Percentiles rank a stretch among this genome's conserved stretches.
Evolutionary conservation across 345 rosid genomes (phyloP).

Genomic region (Eucalyptus regnans): DNA sequence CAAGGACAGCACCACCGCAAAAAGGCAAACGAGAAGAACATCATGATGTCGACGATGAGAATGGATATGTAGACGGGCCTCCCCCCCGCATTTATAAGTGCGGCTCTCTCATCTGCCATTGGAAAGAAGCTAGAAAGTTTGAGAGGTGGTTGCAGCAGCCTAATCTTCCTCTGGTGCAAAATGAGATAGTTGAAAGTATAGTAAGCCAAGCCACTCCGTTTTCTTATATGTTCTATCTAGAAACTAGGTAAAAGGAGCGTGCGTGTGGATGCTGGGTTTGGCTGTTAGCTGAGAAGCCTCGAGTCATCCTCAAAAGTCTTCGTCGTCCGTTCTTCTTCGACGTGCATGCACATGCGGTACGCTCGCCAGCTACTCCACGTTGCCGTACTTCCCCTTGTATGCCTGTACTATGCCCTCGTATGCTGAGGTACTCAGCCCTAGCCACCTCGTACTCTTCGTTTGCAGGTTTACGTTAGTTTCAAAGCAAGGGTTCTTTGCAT

Average conservation of each 20-base stretch:
- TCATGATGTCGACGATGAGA: background rate
- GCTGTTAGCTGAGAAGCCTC: background rate
- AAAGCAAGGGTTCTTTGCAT: background rate
- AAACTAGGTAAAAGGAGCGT: background rate
- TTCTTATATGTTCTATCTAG: background rate
- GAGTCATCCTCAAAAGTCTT: background rate
- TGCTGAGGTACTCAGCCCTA: background rate
- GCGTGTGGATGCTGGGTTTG: background rate
- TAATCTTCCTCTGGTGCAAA: background rate
- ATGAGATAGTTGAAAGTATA: background rate
- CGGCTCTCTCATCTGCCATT: slow-evolving; percentile 4
- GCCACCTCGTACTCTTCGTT: background rate
- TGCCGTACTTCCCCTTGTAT: background rate
- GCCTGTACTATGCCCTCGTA: background rate
- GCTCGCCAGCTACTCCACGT: background rate
- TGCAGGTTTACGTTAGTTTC: background rate
- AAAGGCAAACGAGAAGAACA: background rate
- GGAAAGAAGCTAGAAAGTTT: background rate
- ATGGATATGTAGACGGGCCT: background rate
- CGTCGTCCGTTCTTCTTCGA: background rate
- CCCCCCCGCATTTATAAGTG: background rate
- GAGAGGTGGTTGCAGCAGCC: slow-evolving; percentile 14
- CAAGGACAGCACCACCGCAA: background rate
- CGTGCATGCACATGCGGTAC: background rate
- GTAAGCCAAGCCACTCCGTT: background rate